A percentile compares a stretch with the other conserved stretches of the same genome.
phyloP scores from a whole-genome alignment of 176 grass and related monocot genomes.

The Aegilops longissima region DNA sequence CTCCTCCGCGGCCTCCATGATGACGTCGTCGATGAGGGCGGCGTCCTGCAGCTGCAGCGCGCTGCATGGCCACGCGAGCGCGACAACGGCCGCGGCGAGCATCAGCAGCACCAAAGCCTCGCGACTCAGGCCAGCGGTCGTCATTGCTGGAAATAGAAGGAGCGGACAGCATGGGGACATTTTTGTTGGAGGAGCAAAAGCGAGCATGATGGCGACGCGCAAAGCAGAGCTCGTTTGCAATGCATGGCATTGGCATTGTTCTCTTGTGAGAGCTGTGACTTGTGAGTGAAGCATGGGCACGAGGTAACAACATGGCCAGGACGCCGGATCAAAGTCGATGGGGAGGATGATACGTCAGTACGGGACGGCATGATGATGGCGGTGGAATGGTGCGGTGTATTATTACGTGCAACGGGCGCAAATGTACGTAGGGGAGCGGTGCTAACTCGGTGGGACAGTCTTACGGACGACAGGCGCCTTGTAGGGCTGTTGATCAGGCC shows the following conservation, averaged over 20 bases:
- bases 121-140: slow-evolving; percentile 4
- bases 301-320: neutral
- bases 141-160: slow-evolving; percentile 50
- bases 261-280: neutral
- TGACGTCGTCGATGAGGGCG: slow-evolving; percentile 60
- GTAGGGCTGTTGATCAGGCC: slow-evolving; percentile 38
- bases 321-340: slow-evolving; percentile 20
- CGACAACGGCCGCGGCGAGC: slow-evolving; percentile 1
- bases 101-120: neutral
- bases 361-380: neutral
- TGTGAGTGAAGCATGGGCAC: slow-evolving; percentile 35
- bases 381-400: slow-evolving; percentile 26
- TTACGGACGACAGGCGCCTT: neutral
- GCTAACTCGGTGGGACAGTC: neutral
- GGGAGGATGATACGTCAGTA: slow-evolving; percentile 18
- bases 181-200: slow-evolving; percentile 43
- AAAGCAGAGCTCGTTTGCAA: slow-evolving; percentile 35
- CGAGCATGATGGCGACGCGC: slow-evolving; percentile 35
- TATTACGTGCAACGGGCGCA: slow-evolving; percentile 3
- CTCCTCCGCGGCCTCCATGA: slow-evolving; percentile 57
- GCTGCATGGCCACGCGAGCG: neutral
- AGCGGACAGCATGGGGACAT: slow-evolving; percentile 48
- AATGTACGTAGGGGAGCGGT: slow-evolving; percentile 28
- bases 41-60: slow-evolving; percentile 52
- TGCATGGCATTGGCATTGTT: neutral